These are phyloP conservation scores for Ophiosphaerella narmari DNA, from an alignment of 2,329 filamentous ascomycete genomes.

Conservation along the genomic window DNA sequence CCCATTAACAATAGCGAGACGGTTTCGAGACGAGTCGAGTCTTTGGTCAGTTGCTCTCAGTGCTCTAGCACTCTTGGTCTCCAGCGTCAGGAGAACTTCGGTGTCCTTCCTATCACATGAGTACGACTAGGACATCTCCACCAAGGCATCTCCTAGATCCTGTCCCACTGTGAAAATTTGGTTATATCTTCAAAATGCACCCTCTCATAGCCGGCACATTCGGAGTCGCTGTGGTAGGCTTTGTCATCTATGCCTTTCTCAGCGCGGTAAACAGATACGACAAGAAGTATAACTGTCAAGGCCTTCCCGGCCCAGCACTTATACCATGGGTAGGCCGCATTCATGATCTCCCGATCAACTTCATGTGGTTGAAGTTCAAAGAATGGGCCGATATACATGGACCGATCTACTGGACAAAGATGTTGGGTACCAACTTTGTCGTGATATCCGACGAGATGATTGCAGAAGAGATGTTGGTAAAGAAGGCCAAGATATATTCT, in stretches of 20 bases:
- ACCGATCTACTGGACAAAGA: slow-evolving; percentile 44
- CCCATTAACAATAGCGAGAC: neutral
- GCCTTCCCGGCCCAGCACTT: slow-evolving; percentile 48
- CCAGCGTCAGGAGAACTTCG: neutral
- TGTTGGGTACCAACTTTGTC: slow-evolving; percentile 51
- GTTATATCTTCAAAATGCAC: slow-evolving; percentile 42
- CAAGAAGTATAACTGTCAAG: slow-evolving; percentile 41
- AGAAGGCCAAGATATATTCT: slow-evolving; percentile 58
- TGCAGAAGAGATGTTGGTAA: slow-evolving; percentile 59
- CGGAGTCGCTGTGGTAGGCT: slow-evolving; percentile 45
- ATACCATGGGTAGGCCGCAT: slow-evolving; percentile 44
- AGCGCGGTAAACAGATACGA: slow-evolving; percentile 44
- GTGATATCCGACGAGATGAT: slow-evolving; percentile 58
- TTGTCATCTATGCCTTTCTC: slow-evolving; percentile 41
- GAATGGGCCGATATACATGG: slow-evolving; percentile 43
- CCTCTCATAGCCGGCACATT: slow-evolving; percentile 45
- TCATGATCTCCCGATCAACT: slow-evolving; percentile 44
- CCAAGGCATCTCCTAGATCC: neutral
- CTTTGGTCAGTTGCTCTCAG: neutral
- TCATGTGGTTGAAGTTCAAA: slow-evolving; percentile 59
- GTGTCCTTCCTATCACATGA: neutral
- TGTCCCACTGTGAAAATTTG: neutral
- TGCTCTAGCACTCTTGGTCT: neutral
- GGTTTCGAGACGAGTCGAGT: neutral
- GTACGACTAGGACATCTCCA: neutral